Conservation (phyloP, 1,284 basidiomycete genomes). For the Amylostereum chailletii region DNA sequence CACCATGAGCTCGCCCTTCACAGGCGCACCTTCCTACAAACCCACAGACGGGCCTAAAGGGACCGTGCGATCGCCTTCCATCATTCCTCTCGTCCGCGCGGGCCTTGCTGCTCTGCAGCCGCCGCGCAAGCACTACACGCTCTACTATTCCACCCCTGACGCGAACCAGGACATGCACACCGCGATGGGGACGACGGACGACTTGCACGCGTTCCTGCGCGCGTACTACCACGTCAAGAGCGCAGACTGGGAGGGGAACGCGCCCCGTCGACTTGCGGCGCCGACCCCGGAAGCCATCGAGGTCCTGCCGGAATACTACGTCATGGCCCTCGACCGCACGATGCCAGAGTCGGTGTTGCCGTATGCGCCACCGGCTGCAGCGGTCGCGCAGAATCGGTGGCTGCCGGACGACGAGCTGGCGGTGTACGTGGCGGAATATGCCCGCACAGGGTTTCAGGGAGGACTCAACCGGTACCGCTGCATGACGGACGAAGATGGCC, state of each 20-base stretch:
- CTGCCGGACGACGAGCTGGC: slow-evolving; percentile 37
- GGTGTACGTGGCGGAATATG: slow-evolving; percentile 41
- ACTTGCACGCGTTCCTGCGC: slow-evolving; percentile 42
- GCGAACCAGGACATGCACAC: slow-evolving; percentile 37
- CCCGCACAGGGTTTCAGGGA: slow-evolving; percentile 52
- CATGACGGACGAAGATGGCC: slow-evolving; percentile 10
- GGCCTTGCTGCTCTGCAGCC: slow-evolving; percentile 33
- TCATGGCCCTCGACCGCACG: slow-evolving; percentile 43
- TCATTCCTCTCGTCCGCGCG: slow-evolving; percentile 12
- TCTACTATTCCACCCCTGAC: slow-evolving; percentile 37
- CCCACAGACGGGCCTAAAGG: slow-evolving; percentile 9
- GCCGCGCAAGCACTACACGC: slow-evolving; percentile 50
- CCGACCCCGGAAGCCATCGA: slow-evolving; percentile 26
- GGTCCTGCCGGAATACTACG: slow-evolving; percentile 49
- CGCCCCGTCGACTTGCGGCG: slow-evolving; percentile 28
- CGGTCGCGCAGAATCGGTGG: slow-evolving; percentile 30
- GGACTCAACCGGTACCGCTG: slow-evolving; percentile 48
- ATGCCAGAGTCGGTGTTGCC: slow-evolving; percentile 41
- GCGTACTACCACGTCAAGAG: slow-evolving; percentile 55
- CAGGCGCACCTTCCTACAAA: slow-evolving; percentile 30
- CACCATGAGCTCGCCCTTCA: slow-evolving; percentile 51
- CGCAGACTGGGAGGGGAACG: slow-evolving; percentile 39
- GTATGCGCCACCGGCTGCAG: slow-evolving; percentile 17
- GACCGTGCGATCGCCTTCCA: slow-evolving; percentile 1
- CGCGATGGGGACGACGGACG: slow-evolving; percentile 24